Percentiles rank a stretch among this genome's conserved stretches.
Conservation (phyloP, 2,329 filamentous ascomycete species). For the Rutstroemia sp. region DNA sequence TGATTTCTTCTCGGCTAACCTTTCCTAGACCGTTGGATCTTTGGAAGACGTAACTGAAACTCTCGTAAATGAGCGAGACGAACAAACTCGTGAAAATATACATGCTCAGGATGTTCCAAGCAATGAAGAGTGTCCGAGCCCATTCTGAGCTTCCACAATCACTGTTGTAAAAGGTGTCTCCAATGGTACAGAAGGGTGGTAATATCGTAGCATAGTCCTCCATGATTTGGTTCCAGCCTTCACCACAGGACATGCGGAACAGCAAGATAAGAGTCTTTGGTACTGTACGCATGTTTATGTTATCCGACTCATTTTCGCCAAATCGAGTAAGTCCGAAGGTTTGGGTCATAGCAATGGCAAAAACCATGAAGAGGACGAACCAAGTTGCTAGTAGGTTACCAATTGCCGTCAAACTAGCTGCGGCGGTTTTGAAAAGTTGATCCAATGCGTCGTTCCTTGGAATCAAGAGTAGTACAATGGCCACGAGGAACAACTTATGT, state of each 20-base stretch:
- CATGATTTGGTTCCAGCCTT: slow-evolving; percentile 97
- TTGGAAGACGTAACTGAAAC: slow-evolving; percentile 98
- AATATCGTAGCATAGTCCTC: slow-evolving; percentile 81
- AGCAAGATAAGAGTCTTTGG: slow-evolving; percentile 89
- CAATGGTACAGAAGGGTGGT: slow-evolving; percentile 72
- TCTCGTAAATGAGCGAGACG: slow-evolving; percentile 97
- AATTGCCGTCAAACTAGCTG: slow-evolving; percentile 85
- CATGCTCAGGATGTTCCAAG: slow-evolving; percentile 99
- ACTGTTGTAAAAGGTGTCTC: slow-evolving; percentile 67
- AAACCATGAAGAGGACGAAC: slow-evolving; percentile 95
- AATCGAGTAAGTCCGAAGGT: slow-evolving; percentile 93
- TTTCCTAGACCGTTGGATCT: slow-evolving; percentile 86
- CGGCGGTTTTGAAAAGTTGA: slow-evolving; percentile 97
- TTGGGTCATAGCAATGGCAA: slow-evolving; percentile 92
- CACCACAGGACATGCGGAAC: slow-evolving; percentile 87
- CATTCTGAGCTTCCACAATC: slow-evolving; percentile 90
- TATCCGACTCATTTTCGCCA: slow-evolving; percentile 60
- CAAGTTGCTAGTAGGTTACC: slow-evolving; percentile 90
- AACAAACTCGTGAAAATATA: slow-evolving; percentile 99
- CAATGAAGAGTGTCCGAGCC: slow-evolving; percentile 84
- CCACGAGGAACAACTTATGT: slow-evolving; percentile 91
- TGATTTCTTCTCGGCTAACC: slow-evolving; percentile 87
- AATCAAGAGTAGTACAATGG: slow-evolving; percentile 82
- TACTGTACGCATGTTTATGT: slow-evolving; percentile 88
- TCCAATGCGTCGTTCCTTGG: slow-evolving; percentile 95